phyloP scores from a whole-genome alignment of 768 basidiomycete genomes.

The Termitomyces sp. region DNA sequence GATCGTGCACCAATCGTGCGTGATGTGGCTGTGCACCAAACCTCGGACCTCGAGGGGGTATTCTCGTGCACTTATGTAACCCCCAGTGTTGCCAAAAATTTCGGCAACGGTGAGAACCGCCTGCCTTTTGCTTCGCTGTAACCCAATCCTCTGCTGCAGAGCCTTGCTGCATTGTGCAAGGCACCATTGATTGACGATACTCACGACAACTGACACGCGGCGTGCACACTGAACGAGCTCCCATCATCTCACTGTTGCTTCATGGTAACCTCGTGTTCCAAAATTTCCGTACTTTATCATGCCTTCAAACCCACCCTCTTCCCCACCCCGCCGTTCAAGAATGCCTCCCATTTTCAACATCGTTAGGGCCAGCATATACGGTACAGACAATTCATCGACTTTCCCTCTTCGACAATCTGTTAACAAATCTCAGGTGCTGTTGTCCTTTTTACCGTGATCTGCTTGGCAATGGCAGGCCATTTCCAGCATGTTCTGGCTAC shows the following conservation, averaged over 20 bases:
- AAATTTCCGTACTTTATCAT: conserved; percentile 37
- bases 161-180: not conserved
- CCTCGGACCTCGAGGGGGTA: not conserved
- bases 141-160: not conserved
- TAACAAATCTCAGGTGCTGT: conserved; percentile 43
- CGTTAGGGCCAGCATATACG: conserved; percentile 61
- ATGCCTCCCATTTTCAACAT: conserved; percentile 75
- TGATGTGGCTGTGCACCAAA: conserved; percentile 11
- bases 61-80: conserved; percentile 10
- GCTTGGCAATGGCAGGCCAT: conserved; percentile 73
- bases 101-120: not conserved
- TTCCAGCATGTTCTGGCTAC: conserved; percentile 66
- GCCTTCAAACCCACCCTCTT: conserved; percentile 22
- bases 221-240: conserved; percentile 6
- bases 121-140: not conserved
- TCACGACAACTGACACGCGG: conserved; percentile 12
- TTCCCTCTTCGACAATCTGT: not conserved
- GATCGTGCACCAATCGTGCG: not conserved
- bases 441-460: conserved; percentile 71
- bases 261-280: conserved; percentile 44
- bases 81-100: conserved; percentile 3
- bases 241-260: conserved; percentile 17
- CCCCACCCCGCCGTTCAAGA: conserved; percentile 28
- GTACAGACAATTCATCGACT: conserved; percentile 34
- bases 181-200: conserved; percentile 1